phyloP scores from a whole-genome alignment of 108 stramenopile genomes.

The Nitzschia palea region DNA sequence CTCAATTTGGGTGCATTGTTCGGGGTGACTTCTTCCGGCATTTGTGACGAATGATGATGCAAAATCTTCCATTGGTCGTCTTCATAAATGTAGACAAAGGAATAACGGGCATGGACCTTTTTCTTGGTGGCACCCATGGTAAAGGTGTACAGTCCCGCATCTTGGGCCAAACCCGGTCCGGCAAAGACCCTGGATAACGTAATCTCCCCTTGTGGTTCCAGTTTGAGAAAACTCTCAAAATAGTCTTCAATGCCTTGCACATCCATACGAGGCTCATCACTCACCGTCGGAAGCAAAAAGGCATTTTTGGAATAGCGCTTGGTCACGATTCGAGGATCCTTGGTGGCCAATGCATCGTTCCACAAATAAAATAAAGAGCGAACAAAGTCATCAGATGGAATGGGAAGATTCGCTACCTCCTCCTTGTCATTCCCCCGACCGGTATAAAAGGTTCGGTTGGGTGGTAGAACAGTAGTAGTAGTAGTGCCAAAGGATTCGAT shows the following conservation, averaged over 20 bases:
- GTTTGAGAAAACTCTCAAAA: slow-evolving; percentile 39
- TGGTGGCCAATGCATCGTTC: slow-evolving; percentile 47
- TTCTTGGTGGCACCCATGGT: slow-evolving; percentile 24
- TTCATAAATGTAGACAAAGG: slow-evolving; percentile 66
- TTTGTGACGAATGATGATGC: slow-evolving; percentile 68
- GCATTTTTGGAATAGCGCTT: slow-evolving; percentile 40
- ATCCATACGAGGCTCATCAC: slow-evolving; percentile 39
- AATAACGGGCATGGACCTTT: slow-evolving; percentile 54
- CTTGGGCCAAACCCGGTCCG: slow-evolving; percentile 37
- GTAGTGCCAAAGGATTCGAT: too few relatives aligned
- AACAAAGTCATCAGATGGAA: slow-evolving; percentile 32
- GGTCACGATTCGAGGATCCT: slow-evolving; percentile 45
- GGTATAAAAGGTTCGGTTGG: too few relatives aligned
- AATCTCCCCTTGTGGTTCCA: slow-evolving; percentile 48
- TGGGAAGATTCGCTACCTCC: too few relatives aligned
- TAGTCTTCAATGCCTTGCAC: slow-evolving; percentile 44
- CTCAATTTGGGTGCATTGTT: slow-evolving; percentile 15
- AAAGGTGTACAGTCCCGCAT: slow-evolving; percentile 41
- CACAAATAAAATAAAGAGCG: slow-evolving; percentile 36
- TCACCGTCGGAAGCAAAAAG: slow-evolving; percentile 48
- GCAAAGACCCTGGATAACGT: slow-evolving; percentile 25
- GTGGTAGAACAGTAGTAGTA: too few relatives aligned
- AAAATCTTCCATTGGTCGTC: slow-evolving; percentile 72
- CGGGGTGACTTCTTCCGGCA: slow-evolving; percentile 50
- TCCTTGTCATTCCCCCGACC: too few relatives aligned